These are phyloP conservation scores for Coemansia sp. DNA, from an alignment of 371 early-diverging fungal species.

Conservation along the genomic window DNA sequence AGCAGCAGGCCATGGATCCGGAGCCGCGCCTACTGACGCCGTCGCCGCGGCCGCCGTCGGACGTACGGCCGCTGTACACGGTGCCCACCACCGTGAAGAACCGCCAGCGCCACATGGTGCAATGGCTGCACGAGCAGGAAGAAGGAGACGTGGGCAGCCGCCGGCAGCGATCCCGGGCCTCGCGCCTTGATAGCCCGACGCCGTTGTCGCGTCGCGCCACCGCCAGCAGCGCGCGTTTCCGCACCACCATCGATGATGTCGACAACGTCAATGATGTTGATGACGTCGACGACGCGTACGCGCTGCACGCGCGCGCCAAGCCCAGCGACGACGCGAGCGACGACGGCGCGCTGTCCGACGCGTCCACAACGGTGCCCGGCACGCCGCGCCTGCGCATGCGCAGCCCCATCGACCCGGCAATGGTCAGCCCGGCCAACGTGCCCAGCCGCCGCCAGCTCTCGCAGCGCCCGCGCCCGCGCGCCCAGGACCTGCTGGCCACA, in stretches of 20 bases:
- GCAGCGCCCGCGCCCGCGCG: neutral
- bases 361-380: constrained; percentile 40
- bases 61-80: constrained; percentile 6
- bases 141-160: neutral
- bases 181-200: neutral
- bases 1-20: neutral
- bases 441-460: constrained; percentile 4
- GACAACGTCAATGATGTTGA: neutral
- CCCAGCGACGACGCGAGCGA: neutral
- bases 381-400: constrained; percentile 12
- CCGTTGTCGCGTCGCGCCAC: neutral
- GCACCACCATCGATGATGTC: constrained; percentile 8
- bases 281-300: neutral
- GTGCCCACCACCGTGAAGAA: constrained; percentile 26
- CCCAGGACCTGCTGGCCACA: constrained; percentile 21
- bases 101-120: constrained; percentile 34
- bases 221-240: neutral
- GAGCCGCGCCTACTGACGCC: constrained; percentile 7
- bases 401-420: constrained; percentile 23
- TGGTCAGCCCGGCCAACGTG: constrained; percentile 14
- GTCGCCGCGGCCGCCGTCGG: constrained; percentile 8
- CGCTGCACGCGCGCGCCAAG: neutral
- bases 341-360: constrained; percentile 27
- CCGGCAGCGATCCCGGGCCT: neutral
- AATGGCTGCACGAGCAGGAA: constrained; percentile 26